A percentile compares a stretch with the other conserved stretches of the same genome.
These are phyloP conservation scores for Saccharomycopsis hybrid DNA, from an alignment of 1,139 yeast species.

Conservation along the genomic window DNA sequence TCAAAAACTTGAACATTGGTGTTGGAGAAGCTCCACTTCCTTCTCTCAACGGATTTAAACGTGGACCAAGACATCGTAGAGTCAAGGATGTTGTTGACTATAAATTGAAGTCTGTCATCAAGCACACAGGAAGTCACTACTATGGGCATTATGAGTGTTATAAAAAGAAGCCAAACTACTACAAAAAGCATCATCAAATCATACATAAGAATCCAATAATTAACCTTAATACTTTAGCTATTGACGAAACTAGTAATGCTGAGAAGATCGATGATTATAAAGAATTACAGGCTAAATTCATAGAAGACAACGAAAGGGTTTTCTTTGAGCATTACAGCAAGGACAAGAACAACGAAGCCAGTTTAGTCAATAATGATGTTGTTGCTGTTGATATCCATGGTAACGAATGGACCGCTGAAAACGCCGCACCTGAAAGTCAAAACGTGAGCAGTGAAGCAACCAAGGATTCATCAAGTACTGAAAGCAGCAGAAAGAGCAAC, in stretches of 20 bases:
- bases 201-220: constrained; percentile 45
- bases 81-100: constrained; percentile 36
- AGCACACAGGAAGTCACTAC: constrained; percentile 85
- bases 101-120: constrained; percentile 61
- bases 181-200: constrained; percentile 40
- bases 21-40: constrained; percentile 30
- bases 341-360: not conserved
- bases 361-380: constrained; percentile 3
- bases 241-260: constrained; percentile 13
- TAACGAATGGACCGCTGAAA: constrained; percentile 3
- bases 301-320: constrained; percentile 2
- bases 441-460: not conserved
- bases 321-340: constrained; percentile 1
- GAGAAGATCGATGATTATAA: constrained; percentile 5
- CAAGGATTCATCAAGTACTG: too few relatives aligned
- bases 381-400: constrained; percentile 16
- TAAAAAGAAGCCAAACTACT: constrained; percentile 59
- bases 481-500: not conserved
- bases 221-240: constrained; percentile 27
- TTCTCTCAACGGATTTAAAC: constrained; percentile 27
- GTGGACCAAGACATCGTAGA: not conserved
- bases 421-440: constrained; percentile 1
- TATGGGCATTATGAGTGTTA: constrained; percentile 88
- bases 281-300: constrained; percentile 14
- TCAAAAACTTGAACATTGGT: constrained; percentile 30